Evolutionary conservation across 306 rosid genomes (phyloP).

Genomic region (Boehmeria nivea): DNA sequence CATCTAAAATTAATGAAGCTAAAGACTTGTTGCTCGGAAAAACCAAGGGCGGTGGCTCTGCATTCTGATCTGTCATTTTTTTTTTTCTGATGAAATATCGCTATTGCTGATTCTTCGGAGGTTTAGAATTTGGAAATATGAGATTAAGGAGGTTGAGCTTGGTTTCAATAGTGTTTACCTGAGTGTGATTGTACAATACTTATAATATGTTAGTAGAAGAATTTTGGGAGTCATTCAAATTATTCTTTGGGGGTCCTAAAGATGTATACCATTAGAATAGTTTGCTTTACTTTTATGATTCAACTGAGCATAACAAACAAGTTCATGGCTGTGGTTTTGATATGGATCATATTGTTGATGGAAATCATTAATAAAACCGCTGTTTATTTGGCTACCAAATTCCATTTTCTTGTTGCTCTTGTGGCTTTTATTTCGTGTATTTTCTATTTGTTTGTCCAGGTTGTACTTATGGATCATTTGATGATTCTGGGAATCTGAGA

Average conservation of each 20-base stretch:
- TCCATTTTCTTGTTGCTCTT: too few species aligned
- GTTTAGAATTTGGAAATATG: neutral
- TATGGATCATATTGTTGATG: neutral
- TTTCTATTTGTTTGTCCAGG: too few species aligned
- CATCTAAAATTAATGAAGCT: conserved; percentile 89
- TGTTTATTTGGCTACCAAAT: too few species aligned
- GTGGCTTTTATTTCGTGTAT: too few species aligned
- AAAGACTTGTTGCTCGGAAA: conserved; percentile 67
- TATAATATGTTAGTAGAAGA: neutral
- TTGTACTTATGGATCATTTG: too few species aligned
- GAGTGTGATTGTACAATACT: neutral
- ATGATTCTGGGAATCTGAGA: too few species aligned
- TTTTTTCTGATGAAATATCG: neutral
- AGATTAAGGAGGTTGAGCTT: conserved; percentile 1
- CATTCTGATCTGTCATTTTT: conserved; percentile 42
- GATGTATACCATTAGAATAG: neutral
- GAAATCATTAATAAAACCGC: neutral
- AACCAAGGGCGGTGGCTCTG: conserved; percentile 56
- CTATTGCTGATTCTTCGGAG: neutral
- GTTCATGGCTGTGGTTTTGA: too few species aligned
- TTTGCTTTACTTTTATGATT: neutral
- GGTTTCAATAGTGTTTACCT: neutral
- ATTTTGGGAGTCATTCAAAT: conserved; percentile 6
- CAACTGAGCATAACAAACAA: neutral
- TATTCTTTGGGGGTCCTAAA: conserved; percentile 7